Conservation (phyloP, 2,329 filamentous ascomycete species). For the Fusarium vanettenii region DNA sequence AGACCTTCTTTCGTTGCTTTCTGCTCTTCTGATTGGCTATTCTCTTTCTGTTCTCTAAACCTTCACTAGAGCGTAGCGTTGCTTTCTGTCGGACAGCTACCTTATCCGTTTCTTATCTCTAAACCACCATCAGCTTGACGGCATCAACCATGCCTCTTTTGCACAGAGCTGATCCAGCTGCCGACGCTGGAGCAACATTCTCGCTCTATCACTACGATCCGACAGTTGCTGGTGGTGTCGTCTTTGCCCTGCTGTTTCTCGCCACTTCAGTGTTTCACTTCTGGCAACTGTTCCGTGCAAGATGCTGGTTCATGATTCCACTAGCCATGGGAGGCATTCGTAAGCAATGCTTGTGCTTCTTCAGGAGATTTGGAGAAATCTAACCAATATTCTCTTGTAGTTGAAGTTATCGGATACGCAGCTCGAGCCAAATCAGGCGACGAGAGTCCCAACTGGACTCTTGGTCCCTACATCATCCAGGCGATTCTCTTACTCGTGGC, state of each 20-base stretch:
- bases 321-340: background rate
- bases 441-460: background rate
- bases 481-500: slow-evolving; percentile 7
- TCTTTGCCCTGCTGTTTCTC: background rate
- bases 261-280: background rate
- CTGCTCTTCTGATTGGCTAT: background rate
- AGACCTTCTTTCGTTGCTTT: background rate
- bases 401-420: background rate
- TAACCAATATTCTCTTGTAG: background rate
- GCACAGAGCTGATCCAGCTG: background rate
- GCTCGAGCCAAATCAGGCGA: background rate
- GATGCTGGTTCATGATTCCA: background rate
- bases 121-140: background rate
- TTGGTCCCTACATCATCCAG: background rate
- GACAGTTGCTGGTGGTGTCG: background rate
- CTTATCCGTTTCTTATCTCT: background rate
- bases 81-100: fast-evolving
- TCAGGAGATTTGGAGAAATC: too few species aligned
- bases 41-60: background rate
- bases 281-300: background rate
- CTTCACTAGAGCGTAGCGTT: too few species aligned
- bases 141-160: background rate
- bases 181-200: background rate
- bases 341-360: background rate
- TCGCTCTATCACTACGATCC: background rate